phyloP scores from a whole-genome alignment of 495 filamentous ascomycete genomes.

The Neurospora sp. region DNA sequence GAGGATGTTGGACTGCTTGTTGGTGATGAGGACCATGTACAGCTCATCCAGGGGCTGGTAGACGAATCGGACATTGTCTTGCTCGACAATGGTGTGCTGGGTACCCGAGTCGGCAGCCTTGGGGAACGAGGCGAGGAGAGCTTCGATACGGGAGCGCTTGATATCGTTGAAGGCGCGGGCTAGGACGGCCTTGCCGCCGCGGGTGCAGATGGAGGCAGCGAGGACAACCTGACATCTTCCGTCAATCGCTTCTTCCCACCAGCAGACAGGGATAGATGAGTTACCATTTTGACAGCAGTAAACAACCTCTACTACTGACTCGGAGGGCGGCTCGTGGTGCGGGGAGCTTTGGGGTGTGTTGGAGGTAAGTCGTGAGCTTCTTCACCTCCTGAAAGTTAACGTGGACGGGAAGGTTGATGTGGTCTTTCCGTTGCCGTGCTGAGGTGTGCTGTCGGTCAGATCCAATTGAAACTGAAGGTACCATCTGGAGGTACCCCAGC shows the following conservation, averaged over 20 bases:
- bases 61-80: conserved; percentile 98
- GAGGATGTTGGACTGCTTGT: conserved; percentile 96
- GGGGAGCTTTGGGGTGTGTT: background rate
- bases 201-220: conserved; percentile 96
- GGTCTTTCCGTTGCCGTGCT: conserved; percentile 12
- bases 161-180: conserved; percentile 96
- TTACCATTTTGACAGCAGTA: conserved; percentile 17
- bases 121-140: conserved; percentile 88
- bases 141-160: conserved; percentile 89
- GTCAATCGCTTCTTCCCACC: conserved; percentile 6
- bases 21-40: conserved; percentile 99
- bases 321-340: background rate
- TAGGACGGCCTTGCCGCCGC: conserved; percentile 92
- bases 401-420: conserved; percentile 12
- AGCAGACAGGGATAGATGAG: background rate
- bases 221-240: conserved; percentile 61
- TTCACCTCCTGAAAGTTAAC: conserved; percentile 10
- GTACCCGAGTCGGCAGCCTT: conserved; percentile 91
- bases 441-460: background rate
- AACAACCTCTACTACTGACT: background rate
- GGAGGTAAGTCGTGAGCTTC: conserved; percentile 9
- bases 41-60: conserved; percentile 98
- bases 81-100: conserved; percentile 95
- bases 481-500: background rate
- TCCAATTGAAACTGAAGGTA: background rate